A percentile compares a stretch with the other conserved stretches of the same genome.
phyloP scores from a whole-genome alignment of 306 rosid species.

The Prunus kanzakura region DNA sequence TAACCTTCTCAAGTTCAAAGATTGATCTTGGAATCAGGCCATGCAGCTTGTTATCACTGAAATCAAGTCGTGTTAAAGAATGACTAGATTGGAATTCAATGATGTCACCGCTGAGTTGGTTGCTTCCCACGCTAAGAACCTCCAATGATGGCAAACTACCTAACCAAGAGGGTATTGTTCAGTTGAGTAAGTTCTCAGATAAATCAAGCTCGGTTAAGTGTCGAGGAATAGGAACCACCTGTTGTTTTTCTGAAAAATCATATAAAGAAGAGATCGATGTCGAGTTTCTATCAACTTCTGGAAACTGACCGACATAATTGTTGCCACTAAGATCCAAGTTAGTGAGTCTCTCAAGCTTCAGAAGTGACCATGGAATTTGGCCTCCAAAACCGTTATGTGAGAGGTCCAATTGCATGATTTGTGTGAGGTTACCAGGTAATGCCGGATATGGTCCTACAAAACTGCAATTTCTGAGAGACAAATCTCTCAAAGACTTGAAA shows the following conservation, averaged over 20 bases:
- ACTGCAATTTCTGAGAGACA: background rate
- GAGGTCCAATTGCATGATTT: background rate
- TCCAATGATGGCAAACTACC: constrained; percentile 4
- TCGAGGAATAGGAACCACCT: too few species aligned
- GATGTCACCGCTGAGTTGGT: background rate
- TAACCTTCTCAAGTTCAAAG: background rate
- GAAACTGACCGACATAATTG: background rate
- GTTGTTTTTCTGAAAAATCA: too few species aligned
- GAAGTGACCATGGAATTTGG: background rate
- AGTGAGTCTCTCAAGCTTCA: background rate
- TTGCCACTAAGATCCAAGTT: too few species aligned
- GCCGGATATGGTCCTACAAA: background rate
- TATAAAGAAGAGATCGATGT: background rate
- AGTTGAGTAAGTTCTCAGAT: background rate
- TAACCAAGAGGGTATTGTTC: constrained; percentile 20
- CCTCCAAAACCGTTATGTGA: background rate
- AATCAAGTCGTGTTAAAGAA: background rate
- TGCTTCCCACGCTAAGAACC: background rate
- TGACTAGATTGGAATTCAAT: background rate
- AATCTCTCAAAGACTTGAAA: background rate
- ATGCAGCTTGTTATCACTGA: background rate
- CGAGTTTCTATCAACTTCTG: background rate
- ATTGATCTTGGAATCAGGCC: background rate
- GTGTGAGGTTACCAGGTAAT: background rate
- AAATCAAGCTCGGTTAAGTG: background rate